These are phyloP conservation scores for Aegilops sharonensis DNA, from an alignment of 176 grass and related monocot species.

Conservation along the genomic window DNA sequence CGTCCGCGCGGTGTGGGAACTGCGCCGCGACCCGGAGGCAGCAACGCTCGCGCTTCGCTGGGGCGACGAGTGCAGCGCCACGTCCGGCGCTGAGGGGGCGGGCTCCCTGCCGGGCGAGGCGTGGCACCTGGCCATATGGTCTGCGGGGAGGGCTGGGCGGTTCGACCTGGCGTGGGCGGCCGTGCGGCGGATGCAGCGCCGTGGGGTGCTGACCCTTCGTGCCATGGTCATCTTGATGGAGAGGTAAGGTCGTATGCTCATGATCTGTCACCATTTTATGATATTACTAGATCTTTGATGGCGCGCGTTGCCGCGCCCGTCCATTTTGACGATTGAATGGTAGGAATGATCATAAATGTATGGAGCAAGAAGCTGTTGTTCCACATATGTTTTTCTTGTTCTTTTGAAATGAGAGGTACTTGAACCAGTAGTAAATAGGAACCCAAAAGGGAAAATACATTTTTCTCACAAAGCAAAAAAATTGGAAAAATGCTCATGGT, in stretches of 20 bases:
- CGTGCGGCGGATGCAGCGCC: slow-evolving; percentile 57
- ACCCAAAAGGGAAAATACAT: too few species aligned
- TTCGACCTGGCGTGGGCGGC: slow-evolving; percentile 72
- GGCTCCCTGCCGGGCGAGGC: slow-evolving; percentile 32
- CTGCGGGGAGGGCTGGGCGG: slow-evolving; percentile 53
- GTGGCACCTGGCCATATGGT: slow-evolving; percentile 72
- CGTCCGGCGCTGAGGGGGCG: background rate
- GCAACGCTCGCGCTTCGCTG: slow-evolving; percentile 55
- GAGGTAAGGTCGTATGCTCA: slow-evolving; percentile 41
- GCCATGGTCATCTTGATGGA: slow-evolving; percentile 81
- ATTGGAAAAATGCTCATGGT: too few species aligned
- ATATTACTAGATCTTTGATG: background rate
- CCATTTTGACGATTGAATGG: too few species aligned
- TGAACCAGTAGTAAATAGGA: too few species aligned
- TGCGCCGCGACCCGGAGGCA: slow-evolving; percentile 57
- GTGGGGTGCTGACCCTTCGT: slow-evolving; percentile 56
- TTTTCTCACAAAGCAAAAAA: too few species aligned
- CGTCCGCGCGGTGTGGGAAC: slow-evolving; percentile 68
- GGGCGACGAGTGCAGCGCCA: slow-evolving; percentile 42
- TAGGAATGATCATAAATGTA: too few species aligned
- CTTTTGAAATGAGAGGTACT: too few species aligned
- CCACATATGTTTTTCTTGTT: too few species aligned
- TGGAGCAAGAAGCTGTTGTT: too few species aligned
- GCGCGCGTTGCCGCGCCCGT: too few species aligned
- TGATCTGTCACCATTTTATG: background rate